These are phyloP conservation scores for Starmerella vaccinii DNA, from an alignment of 805 yeast genomes.

Conservation along the genomic window DNA sequence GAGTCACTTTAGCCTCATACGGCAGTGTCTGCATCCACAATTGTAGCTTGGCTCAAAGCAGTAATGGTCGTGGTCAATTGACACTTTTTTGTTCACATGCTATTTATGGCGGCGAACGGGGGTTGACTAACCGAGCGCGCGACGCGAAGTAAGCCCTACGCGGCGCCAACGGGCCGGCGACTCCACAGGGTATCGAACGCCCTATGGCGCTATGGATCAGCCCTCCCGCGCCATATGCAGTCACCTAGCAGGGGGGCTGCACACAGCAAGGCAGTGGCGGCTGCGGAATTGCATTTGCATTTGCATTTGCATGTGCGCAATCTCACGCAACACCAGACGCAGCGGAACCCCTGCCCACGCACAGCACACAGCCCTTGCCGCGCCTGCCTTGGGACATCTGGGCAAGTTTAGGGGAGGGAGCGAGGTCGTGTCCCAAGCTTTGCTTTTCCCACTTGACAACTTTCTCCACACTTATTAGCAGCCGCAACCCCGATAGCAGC, in stretches of 20 bases:
- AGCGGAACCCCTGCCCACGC: background rate
- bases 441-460: conserved; percentile 1
- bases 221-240: no score
- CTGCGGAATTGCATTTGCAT: no score
- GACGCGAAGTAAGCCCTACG: background rate
- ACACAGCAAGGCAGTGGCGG: background rate
- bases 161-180: no score
- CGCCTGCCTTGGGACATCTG: background rate
- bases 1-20: no score
- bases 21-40: no score
- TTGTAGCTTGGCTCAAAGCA: no score
- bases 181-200: no score
- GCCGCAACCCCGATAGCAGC: no score
- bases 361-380: background rate
- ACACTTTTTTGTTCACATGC: background rate
- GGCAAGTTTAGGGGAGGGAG: conserved; percentile 3
- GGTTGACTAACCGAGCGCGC: background rate
- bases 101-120: background rate
- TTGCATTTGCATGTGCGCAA: conserved; percentile 5
- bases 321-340: conserved; percentile 2
- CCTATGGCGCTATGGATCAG: no score
- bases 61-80: background rate
- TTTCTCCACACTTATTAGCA: background rate
- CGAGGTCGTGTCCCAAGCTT: background rate
- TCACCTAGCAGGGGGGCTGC: background rate